These are phyloP conservation scores for Geranium brycei DNA, from an alignment of 345 rosid genomes.

Conservation along the genomic window DNA sequence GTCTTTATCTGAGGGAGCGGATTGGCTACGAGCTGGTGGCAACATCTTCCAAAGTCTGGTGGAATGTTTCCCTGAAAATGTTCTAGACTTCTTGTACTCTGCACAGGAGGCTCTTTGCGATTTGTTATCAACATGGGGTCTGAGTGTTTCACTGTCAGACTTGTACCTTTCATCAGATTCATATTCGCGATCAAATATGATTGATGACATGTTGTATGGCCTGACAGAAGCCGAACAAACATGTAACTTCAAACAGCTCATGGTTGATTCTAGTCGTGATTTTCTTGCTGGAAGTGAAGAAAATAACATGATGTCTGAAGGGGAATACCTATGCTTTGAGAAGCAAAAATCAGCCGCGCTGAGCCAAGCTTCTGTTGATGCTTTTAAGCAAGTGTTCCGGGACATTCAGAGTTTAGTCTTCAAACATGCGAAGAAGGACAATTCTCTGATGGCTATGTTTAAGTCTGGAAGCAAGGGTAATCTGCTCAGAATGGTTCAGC, in stretches of 20 bases:
- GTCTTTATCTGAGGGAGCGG: constrained; percentile 46
- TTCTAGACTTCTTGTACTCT: constrained; percentile 47
- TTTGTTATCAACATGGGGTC: constrained; percentile 68
- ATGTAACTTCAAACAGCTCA: constrained; percentile 53
- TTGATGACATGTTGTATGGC: constrained; percentile 51
- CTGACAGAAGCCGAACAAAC: constrained; percentile 51
- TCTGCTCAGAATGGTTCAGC: constrained; percentile 65
- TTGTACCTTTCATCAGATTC: constrained; percentile 47
- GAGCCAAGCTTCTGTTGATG: constrained; percentile 60
- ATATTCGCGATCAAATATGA: constrained; percentile 38
- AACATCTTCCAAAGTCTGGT: constrained; percentile 60
- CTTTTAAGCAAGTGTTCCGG: constrained; percentile 59
- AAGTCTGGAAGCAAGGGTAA: constrained; percentile 95
- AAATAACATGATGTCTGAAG: constrained; percentile 24
- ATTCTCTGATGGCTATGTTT: constrained; percentile 63
- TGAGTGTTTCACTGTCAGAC: constrained; percentile 76
- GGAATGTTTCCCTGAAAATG: constrained; percentile 27
- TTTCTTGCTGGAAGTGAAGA: constrained; percentile 41
- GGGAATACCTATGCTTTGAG: constrained; percentile 34
- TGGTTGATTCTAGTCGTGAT: constrained; percentile 54
- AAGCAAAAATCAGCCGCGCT: constrained; percentile 70
- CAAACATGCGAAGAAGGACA: constrained; percentile 45
- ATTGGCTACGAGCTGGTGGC: constrained; percentile 58
- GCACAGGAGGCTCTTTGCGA: constrained; percentile 83
- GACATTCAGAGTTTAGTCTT: constrained; percentile 62